Evolutionary conservation across 257 asterid species (phyloP), one percentile per base, ranked within the genome.

Genomic region (Plantago major): DNA sequence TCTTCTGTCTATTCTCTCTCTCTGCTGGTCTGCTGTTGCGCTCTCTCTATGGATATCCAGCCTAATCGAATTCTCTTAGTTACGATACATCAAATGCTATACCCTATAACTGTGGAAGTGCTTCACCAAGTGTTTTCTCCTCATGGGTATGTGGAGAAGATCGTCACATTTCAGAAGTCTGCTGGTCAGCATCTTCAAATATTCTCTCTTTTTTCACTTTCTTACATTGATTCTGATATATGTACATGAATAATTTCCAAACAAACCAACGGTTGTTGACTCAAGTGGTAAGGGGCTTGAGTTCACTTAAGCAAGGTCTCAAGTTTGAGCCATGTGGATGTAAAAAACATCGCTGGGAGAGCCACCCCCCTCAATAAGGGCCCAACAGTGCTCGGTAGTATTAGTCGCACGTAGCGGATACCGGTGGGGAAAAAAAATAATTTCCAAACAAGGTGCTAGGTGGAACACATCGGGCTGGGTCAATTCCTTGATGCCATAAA

Each of bases 61-160:
- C 99, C 99, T 82, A 93, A 93, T 73, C 94, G 99, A 80, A 89
- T 93, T 83, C 90, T 93, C 81, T 85, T 93, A 85, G 95, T 86
- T 79, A 93, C 99, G 65, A 83, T 89, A 76, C 99, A 93, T 82
- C 99, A 93, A 88, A 85, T 93, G 97, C 88, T 93, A 79, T 93
- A 93, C 75, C 99, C 99, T 79, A 93, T 93, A 71, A 93, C 97
- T 69, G 96, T 89, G 96, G 99, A 93, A 74, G 99, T 93, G 90
- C 97, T 93, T 92, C 99, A 87, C 82, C 99, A 93, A 87, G 99
- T 93, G 67, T 89, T 93, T 82, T 93, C 95, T 76, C 97, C 99
- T 67, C 95, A 93, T 82, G 99, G 99, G 79, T 82, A 78, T 73
- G 95, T 93, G 68, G 99, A 93, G 96, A 93, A 93, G 96, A 85